Evolutionary conservation across 2,329 filamentous ascomycete genomes (phyloP), one percentile per base, ranked within the genome.

Genomic region (Pseudopyrenochaeta lycopersici): DNA sequence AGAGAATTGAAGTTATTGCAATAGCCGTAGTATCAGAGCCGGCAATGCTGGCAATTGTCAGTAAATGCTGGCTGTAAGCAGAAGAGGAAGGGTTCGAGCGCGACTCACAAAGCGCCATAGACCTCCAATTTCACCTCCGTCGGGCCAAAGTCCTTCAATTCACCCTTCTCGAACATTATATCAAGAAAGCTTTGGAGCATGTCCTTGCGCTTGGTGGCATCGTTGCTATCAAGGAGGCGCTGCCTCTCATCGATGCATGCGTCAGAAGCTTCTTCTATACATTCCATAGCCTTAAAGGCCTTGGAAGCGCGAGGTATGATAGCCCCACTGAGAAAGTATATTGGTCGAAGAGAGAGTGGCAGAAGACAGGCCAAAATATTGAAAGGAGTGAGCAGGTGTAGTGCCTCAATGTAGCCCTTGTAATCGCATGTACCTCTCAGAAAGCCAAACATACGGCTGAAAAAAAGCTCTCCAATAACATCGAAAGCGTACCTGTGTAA

Each of bases 21-120:
- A 92, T 92, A 18, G 88, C 90, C 0, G 90, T 93, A 0, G 90
- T 93, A 71, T 92, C 89, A 2, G 85, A 88, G 2, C 89, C 90
- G 1, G 90, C 90, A 62, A 89, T 83, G 56, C 40, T 42, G n/a
- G 10, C 14, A 18, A 14, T 4, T 31, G 23, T 42, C 5, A 42
- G 40, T 17, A 9, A 41, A 10, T 10, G 17, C 6, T 9, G 23
- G 10, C 18, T 40, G 21, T 7, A 27, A 29, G 17, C 17, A 4
- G 4, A 12, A 4, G n/a, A n/a, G n/a, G n/a, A n/a, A n/a, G n/a
- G n/a, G n/a, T n/a, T n/a, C n/a, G n/a, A n/a, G n/a, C n/a, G n/a
- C n/a, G 15, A 27, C 31, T 33, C 12, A 51, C 42, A 47, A 39
- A 3, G 52, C 44, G 3, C 41, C 51, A 14, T 49, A 54, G 5